These are phyloP conservation scores for Phialophora chinensis DNA, from an alignment of 2,329 filamentous ascomycete genomes.

Conservation along the genomic window DNA sequence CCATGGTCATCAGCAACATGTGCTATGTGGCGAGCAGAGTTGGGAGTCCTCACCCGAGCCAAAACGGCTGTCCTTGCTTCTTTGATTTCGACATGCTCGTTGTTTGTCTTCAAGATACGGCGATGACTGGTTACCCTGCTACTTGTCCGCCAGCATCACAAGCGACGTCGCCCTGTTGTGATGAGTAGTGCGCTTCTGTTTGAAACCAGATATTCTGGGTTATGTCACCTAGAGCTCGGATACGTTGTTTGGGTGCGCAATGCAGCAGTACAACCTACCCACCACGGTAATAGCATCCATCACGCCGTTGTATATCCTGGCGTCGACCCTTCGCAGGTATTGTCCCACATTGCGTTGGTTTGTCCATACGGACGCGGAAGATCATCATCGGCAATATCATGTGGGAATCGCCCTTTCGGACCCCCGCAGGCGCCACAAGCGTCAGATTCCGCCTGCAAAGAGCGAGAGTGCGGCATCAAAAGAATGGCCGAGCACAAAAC, in stretches of 20 bases:
- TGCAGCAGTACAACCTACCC: not conserved
- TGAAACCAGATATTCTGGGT: not conserved
- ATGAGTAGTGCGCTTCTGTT: not conserved
- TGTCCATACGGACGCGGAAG: not conserved
- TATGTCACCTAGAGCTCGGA: not conserved
- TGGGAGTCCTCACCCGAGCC: conserved; percentile 28
- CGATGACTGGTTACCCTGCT: not conserved
- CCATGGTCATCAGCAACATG: conserved; percentile 17
- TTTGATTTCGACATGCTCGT: conserved; percentile 26
- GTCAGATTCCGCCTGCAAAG: not conserved
- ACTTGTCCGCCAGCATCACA: not conserved
- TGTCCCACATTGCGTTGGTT: conserved; percentile 6
- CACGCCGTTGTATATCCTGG: conserved; percentile 10
- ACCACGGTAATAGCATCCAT: not conserved
- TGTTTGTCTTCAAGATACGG: not conserved
- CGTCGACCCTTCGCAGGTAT: not conserved
- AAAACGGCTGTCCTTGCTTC: conserved; percentile 31
- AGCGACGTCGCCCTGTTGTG: not conserved
- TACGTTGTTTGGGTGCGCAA: not conserved
- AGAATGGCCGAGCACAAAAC: conserved; percentile 20
- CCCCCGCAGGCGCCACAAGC: not conserved
- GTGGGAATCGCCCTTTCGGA: not conserved
- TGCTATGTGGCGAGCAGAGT: not conserved
- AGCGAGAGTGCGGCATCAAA: conserved; percentile 21
- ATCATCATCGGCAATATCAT: conserved; percentile 14